Base-by-base conservation (phyloP, 139 green algal genomes). In the Closterium sp. region DNA sequence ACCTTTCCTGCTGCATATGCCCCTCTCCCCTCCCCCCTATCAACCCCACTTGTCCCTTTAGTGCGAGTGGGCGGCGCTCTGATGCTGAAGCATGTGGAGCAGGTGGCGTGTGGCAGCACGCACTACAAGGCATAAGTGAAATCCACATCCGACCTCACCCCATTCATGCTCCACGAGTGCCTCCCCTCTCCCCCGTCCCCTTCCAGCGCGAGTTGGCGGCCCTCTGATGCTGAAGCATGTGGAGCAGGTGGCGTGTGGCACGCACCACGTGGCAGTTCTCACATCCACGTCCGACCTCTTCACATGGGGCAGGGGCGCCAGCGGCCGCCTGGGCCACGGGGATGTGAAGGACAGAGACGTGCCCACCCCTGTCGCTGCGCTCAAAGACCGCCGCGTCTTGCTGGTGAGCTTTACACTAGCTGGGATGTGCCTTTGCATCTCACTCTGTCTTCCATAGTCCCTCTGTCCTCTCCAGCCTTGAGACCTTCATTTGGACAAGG, bases 251-350 rank as follows among this genome's bases (percentile, higher is more conserved):
- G 87, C 91, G 28, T 93, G 91, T 90, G 91, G 91, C 7, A 32
- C 91, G 10, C 30, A 64, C n/a, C 91, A 93, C 64, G 35, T 93
- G 28, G 89, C 34, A 33, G 91, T 21, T 7, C 30, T 94, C 23
- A 87, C 88, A n/a, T n/a, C 33, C 64, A 81, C 87, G 16, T n/a
- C 64, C 5, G 30, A 92, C 19, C 16, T 93, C 2, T 93, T 76
- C 91, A 89, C 91, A 21, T 93, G 91, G 91, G 91, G 91, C 30
- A 93, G 84, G 33, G 91, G 91, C 84, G 91, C 88, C n/a, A 90
- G 90, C 9, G 91, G 91, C 0, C 76, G 91, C 25, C 84, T 94
- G 31, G 91, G 91, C 7, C 34, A 89, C 2, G 91, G 91, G 16
- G 91, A 94, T 81, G 28, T 66, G 34, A 86, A 38, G 31, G 91